Evolutionary conservation across 495 filamentous ascomycete genomes (phyloP).

Genomic region (Aspergillus affinis): DNA sequence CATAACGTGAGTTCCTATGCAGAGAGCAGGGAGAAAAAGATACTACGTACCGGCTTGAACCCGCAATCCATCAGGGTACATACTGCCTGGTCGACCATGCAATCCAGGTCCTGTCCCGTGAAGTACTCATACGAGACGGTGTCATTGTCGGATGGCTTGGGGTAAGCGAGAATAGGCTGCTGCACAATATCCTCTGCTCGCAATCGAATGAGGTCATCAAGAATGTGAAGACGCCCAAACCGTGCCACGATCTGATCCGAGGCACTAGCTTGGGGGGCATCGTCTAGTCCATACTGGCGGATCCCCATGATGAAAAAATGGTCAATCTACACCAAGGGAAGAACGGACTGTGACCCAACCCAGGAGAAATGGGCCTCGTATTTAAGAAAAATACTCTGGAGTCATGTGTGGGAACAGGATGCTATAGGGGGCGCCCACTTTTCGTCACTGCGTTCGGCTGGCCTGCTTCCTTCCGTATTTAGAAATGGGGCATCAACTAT

Average conservation of each 20-base stretch:
- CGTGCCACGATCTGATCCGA: conserved; percentile 26
- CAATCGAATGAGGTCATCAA: conserved; percentile 51
- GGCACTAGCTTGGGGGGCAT: conserved; percentile 13
- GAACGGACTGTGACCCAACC: background rate
- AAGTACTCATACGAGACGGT: conserved; percentile 49
- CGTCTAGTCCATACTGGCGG: conserved; percentile 21
- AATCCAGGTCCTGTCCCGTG: conserved; percentile 52
- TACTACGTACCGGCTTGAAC: conserved; percentile 31
- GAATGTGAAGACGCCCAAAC: conserved; percentile 38
- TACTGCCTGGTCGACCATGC: conserved; percentile 50
- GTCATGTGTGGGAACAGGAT: background rate
- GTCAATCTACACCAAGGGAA: background rate
- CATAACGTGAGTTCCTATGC: conserved; percentile 3
- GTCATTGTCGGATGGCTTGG: conserved; percentile 32
- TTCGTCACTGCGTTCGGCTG: conserved; percentile 5
- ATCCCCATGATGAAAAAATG: conserved; percentile 55
- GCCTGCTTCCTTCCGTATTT: background rate
- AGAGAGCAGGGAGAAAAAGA: background rate
- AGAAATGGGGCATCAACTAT: background rate
- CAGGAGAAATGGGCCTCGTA: background rate
- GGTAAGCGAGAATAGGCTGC: conserved; percentile 53
- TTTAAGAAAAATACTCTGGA: background rate
- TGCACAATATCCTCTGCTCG: conserved; percentile 51
- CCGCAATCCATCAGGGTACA: conserved; percentile 39
- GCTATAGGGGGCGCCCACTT: background rate